Base-by-base conservation (phyloP, 306 rosid species). In the Vigna mungo region DNA sequence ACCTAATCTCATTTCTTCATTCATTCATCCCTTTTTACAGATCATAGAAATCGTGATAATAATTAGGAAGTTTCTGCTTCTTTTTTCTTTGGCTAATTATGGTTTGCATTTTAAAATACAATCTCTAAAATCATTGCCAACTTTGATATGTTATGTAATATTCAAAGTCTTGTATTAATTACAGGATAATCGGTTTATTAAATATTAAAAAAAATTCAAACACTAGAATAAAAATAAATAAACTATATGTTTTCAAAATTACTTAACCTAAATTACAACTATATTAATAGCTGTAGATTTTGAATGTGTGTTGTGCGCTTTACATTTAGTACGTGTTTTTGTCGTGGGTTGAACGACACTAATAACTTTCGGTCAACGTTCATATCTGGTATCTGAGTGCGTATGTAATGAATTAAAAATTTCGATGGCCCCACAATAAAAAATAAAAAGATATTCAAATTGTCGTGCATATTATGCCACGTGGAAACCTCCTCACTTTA, bases 341-440 rank as follows among this genome's bases (percentile, higher is more conserved):
- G 65, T 71, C 20, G 13, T 10, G 23, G 5, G 34, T 9, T 71
- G 37, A 52, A 72, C 20, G 9, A 62, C 20, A 16, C 25, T 17
- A 11, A 13, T 14, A 6, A 32, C 48, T 30, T 65, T 25, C 27
- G 78, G 78, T 88, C 89, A 76, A 44, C 1, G 75, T 63, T 81
- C 86, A 78, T 30, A 67, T 43, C 7, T 74, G 8, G 68, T 30
- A 30, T 44, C 56, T 53, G 36, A 6, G 39, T 68, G 14, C 56
- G 39, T 56, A 25, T 25, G 27, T 25, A 25, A 25, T 11, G 3
- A 23, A 58, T 34, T 15, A 16, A 67, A 20, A 72, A 5, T 5
- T 16, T 67, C 8, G 18, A 58, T 60, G 55, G 81, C 52, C 75
- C 75, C 81, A 80, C 75, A 72, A 41, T 60, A 23, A 65, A 72